phyloP scores from a whole-genome alignment of 148 eudicot genomes.

The Persicaria tinctoria region DNA sequence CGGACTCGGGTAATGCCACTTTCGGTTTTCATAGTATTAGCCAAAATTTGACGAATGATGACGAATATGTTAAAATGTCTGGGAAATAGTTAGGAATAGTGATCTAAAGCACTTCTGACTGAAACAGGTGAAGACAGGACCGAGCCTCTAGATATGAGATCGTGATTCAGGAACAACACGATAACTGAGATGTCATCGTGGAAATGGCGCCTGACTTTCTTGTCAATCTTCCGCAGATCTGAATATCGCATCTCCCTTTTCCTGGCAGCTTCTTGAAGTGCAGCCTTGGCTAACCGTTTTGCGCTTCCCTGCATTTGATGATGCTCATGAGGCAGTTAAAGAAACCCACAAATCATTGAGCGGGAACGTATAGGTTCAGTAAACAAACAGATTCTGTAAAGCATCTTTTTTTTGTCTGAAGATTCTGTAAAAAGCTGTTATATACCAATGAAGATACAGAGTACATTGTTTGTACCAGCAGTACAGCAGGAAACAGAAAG shows the following conservation, averaged over 20 bases:
- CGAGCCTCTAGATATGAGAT: not conserved
- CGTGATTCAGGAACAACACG: constrained; percentile 19
- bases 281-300: constrained; percentile 41
- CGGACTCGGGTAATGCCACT: not conserved
- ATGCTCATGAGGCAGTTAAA: not conserved
- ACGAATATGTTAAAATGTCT: not conserved
- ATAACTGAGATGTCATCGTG: constrained; percentile 73
- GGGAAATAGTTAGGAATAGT: not conserved
- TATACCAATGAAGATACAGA: too few relatives aligned
- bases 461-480: too few relatives aligned
- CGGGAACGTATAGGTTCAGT: not conserved
- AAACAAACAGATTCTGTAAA: not conserved
- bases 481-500: too few relatives aligned
- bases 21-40: not conserved
- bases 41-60: not conserved
- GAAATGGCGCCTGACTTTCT: constrained; percentile 38
- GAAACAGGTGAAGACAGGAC: not conserved
- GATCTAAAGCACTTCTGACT: not conserved
- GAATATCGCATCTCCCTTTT: constrained; percentile 28
- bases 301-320: constrained; percentile 50
- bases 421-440: too few relatives aligned
- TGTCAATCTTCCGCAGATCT: constrained; percentile 30
- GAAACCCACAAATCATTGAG: not conserved
- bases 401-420: too few relatives aligned
- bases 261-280: constrained; percentile 43